A percentile compares a stretch with the other conserved stretches of the same genome.
Conservation (phyloP, 1,284 basidiomycete species). For the Apiotrichum sp. region DNA sequence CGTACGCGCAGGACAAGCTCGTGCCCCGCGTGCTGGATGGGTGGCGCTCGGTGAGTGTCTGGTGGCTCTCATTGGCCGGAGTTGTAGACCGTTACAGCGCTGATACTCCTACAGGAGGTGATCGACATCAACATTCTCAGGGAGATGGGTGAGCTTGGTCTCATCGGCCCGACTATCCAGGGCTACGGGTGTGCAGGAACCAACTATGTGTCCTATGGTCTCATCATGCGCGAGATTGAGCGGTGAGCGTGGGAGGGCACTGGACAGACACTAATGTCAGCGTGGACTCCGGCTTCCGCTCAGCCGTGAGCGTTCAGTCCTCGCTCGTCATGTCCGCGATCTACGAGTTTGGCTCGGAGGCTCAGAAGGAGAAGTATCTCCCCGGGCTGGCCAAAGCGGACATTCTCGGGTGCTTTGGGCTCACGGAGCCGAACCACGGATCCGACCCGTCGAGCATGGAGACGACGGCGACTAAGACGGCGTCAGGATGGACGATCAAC, state of each 20-base stretch:
- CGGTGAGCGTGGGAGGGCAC: conserved; percentile 49
- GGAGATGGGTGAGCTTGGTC: conserved; percentile 88
- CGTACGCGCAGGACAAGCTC: conserved; percentile 80
- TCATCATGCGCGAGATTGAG: conserved; percentile 90
- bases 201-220: conserved; percentile 82
- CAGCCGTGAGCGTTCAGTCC: conserved; percentile 91
- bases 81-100: not conserved
- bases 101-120: conserved; percentile 50
- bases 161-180: conserved; percentile 84
- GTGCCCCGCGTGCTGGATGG: conserved; percentile 77
- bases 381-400: conserved; percentile 47
- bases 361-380: conserved; percentile 86
- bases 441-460: conserved; percentile 93
- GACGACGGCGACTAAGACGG: conserved; percentile 75
- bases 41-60: conserved; percentile 71
- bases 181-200: conserved; percentile 96
- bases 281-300: conserved; percentile 92
- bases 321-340: conserved; percentile 98
- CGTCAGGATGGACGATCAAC: conserved; percentile 77
- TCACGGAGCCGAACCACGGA: conserved; percentile 95
- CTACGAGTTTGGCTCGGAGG: conserved; percentile 77
- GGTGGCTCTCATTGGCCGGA: too few relatives aligned
- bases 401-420: conserved; percentile 77
- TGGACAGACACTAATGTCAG: conserved; percentile 45
- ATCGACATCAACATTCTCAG: conserved; percentile 72